Evolutionary conservation across 2,329 filamentous ascomycete genomes (phyloP).

Genomic region (Nemania diffusa): DNA sequence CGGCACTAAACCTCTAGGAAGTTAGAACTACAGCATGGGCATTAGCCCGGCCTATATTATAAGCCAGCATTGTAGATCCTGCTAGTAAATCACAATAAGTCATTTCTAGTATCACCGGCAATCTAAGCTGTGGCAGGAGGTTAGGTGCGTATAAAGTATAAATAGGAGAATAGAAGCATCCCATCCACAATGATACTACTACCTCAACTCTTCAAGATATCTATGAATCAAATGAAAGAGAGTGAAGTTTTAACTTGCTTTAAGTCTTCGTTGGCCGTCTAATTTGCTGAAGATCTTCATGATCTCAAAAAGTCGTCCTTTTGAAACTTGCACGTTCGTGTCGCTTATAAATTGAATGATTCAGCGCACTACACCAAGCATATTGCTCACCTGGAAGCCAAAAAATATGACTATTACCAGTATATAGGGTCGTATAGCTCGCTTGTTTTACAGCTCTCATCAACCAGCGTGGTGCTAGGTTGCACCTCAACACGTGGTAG

Average conservation of each 20-base stretch:
- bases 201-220: too few species aligned
- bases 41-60: too few species aligned
- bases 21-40: too few species aligned
- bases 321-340: neutral
- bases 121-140: too few species aligned
- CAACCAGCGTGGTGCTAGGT: too few species aligned
- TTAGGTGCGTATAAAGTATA: neutral
- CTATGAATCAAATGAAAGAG: neutral
- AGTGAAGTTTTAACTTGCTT: neutral
- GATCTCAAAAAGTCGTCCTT: conserved; percentile 14
- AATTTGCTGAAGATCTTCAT: neutral
- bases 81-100: too few species aligned
- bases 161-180: neutral
- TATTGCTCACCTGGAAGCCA: neutral
- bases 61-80: too few species aligned
- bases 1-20: too few species aligned
- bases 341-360: too few species aligned
- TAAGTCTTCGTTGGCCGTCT: neutral
- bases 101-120: too few species aligned
- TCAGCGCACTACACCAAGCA: neutral
- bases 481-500: too few species aligned
- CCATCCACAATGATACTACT: neutral
- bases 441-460: neutral
- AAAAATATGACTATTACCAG: neutral
- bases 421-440: neutral